Evolutionary conservation across 805 yeast genomes (phyloP), one percentile per base, ranked within the genome.

Genomic region (Ogataea kodamae): DNA sequence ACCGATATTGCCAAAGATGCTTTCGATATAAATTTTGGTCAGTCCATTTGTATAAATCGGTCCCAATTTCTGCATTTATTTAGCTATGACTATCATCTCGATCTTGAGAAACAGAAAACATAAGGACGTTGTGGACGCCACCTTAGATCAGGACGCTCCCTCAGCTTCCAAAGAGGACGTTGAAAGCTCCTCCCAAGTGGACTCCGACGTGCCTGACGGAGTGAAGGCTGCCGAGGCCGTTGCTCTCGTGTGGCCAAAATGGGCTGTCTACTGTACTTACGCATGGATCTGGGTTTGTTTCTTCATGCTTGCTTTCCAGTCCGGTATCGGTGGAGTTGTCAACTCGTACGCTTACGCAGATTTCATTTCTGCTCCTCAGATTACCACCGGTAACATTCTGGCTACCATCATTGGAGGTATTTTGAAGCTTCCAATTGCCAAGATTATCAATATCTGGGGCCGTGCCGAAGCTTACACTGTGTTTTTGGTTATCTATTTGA

Each of bases 241-340:
- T 13, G 44, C 57, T n/a, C 24, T 42, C 22, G 62, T 57, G 11
- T 61, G 65, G 66, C 25, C 50, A 18, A 51, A 40, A 28, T 42
- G 37, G 19, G 47, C 54, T 5, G 44, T 60, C 26, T 52, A 52
- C 22, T 10, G 28, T 5, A 51, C 53, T 11, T 59, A 57, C 35
- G 54, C 52, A 10, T 40, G 42, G 42, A 59, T 60, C 36, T 60
- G 64, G 64, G 48, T 58, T 16, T 49, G 55, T 25, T 60, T 43
- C 45, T 61, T 59, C 46, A 48, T 58, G 52, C 44, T 57, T 22
- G 58, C 62, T n/a, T 33, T 59, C 13, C 64, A 56, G 27, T 43
- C 48, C 18, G 26, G 55, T 9, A 46, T 57, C 31, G 49, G 52
- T 22, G 22, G 28, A 23, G 50, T 44, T 38, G 46, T 59, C 30